Conservation (phyloP, 768 basidiomycete species). For the Auricularia cornea region DNA sequence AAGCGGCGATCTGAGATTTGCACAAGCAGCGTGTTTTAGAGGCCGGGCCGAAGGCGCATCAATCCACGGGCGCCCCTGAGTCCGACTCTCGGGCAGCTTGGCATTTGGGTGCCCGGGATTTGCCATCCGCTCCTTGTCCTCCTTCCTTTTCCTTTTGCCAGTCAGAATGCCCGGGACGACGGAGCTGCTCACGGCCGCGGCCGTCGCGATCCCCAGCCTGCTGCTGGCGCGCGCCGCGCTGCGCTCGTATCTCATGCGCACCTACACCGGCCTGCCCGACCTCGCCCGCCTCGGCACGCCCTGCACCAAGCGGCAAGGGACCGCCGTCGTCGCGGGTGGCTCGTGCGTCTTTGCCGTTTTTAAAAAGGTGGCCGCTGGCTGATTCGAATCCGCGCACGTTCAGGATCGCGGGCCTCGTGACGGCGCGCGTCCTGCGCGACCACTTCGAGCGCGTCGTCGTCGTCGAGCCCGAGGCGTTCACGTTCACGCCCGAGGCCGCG, state of each 20-base stretch:
- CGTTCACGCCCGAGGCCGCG: neutral
- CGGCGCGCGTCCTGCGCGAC: slow-evolving; percentile 10
- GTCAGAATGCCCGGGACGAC: too few relatives aligned
- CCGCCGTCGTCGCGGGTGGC: neutral
- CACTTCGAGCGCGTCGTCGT: slow-evolving; percentile 13
- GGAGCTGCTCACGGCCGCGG: neutral
- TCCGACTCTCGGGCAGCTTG: too few relatives aligned
- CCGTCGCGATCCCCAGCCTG: neutral
- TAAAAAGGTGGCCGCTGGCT: neutral
- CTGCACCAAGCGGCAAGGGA: neutral
- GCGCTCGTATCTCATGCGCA: neutral
- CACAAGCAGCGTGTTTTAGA: too few relatives aligned
- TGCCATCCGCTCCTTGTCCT: too few relatives aligned
- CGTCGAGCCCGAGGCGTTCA: slow-evolving; percentile 11
- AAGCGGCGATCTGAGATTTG: too few relatives aligned
- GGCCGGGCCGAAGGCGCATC: too few relatives aligned
- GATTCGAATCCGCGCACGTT: neutral
- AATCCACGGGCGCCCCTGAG: too few relatives aligned
- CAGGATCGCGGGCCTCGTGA: slow-evolving; percentile 12
- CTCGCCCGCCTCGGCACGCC: neutral
- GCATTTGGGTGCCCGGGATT: too few relatives aligned
- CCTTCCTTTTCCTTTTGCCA: too few relatives aligned
- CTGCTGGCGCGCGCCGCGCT: neutral
- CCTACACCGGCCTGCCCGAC: neutral
- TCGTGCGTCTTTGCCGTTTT: neutral